Evolutionary conservation across 169 alveolate genomes (phyloP), one percentile per base, ranked within the genome.

Genomic region (Cyclospora cayetanensis): DNA sequence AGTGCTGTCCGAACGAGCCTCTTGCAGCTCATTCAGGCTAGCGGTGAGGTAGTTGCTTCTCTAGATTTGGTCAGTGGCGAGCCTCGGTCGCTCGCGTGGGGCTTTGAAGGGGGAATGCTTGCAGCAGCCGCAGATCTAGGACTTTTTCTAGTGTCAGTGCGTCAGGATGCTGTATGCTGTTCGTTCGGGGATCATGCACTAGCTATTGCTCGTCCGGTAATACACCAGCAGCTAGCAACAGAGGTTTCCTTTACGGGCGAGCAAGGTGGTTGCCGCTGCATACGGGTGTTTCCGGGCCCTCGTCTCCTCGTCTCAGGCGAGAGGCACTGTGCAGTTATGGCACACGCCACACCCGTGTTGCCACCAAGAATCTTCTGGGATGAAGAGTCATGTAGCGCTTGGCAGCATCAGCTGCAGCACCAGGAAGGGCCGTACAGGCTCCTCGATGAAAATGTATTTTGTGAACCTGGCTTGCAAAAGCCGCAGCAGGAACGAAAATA

Each of bases 401-500:
- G 25, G 70, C 76, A 46, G 4, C 60, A 46, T 11, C 89, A 80
- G 52, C 29, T 41, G 7, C 89, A 80, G 37, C 76, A 34, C 55
- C 89, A 50, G 76, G 70, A 46, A 31, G 89, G 89, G 53, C 89
- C 89, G 29, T 41, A 80, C 50, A 70, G 70, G 37, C 89, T 80
- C 43, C 76, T 74, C 31, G 89, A 80, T 4, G 72, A 46, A 12
- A 52, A 31, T n/a, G n/a, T 50, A 42, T 29, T 34, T 42, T 20
- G 52, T 5, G 52, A 70, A 12, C 9, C 34, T 50, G 35, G 39
- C 1, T n/a, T 53, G 18, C 35, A 29, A 34, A 80, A n/a, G 15
- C 89, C 27, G 11, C 53, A n/a, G 18, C 74, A 37, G 12, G 74
- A 80, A 80, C n/a, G n/a, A 41, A 34, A 53, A 34, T 34, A 29